Evolutionary conservation across 2,329 filamentous ascomycete species (phyloP), one percentile per base, ranked within the genome.

Genomic region (Sordariomycetes sp.): DNA sequence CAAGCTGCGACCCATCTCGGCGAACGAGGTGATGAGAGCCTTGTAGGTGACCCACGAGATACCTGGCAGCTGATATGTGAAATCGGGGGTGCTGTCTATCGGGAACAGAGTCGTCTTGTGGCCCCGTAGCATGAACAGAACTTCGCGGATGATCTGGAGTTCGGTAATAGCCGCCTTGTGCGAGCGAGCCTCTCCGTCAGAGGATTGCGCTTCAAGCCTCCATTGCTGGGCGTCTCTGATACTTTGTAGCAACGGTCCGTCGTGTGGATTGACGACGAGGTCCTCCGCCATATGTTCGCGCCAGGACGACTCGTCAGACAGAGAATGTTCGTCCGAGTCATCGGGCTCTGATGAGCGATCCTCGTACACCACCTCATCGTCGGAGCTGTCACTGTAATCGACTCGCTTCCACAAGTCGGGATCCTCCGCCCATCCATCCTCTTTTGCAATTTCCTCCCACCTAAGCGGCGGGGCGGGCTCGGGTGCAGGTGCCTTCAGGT

Each of bases 51-150:
- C 74, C 72, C 72, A 74, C 0, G 75, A 75, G 12, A 80, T 67
- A 58, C 77, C 72, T 0, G 69, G 64, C 28, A 81, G 70, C 58
- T 80, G 75, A 57, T 75, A 80, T 1, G 63, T 63, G 3, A 70
- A 64, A 1, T 70, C 66, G 0, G 74, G 72, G 7, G 66, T 61
- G 15, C 71, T 73, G 54, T 74, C 65, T 3, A 62, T 24, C 58
- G 71, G 72, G 64, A 91, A 96, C 1, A 96, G 66, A 1, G 83
- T 85, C 2, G 87, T 92, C 6, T 84, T 79, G 3, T 94, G 72
- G 0, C 91, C 91, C 57, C 83, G 81, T 0, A 97, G 77, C 89
- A 96, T 95, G 64, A 89, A 92, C 0, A 96, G 74, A 0, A 83
- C 80, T 57, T 97, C 90, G 53, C 90, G 82, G 28, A 91, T 72